Conservation (phyloP, 2,329 filamentous ascomycete species). For the Rhexocercosporidium sp. region DNA sequence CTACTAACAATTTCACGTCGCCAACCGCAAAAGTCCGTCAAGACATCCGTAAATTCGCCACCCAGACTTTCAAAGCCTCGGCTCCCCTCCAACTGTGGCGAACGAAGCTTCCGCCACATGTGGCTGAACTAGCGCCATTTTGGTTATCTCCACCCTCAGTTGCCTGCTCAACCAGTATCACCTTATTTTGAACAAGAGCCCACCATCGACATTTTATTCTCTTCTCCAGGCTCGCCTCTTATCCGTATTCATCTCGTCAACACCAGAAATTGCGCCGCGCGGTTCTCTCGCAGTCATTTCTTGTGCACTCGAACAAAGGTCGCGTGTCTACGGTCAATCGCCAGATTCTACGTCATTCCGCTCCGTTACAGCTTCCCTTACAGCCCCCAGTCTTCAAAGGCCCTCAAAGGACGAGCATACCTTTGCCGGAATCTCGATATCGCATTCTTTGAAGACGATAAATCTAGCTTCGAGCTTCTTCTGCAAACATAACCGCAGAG, state of each 20-base stretch:
- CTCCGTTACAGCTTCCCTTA: not conserved
- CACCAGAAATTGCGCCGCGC: not conserved
- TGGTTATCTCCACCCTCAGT: conserved; percentile 13
- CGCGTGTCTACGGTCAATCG: conserved; percentile 4
- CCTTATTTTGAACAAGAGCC: conserved; percentile 17
- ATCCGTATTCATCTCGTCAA: not conserved
- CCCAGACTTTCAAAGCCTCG: not conserved
- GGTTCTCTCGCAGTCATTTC: not conserved
- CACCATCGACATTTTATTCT: conserved; percentile 3
- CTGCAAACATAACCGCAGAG: conserved; percentile 15
- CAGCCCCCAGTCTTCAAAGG: not conserved
- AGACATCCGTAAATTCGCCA: too few species aligned
- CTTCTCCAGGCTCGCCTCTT: not conserved
- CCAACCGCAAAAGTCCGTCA: too few species aligned
- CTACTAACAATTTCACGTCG: too few species aligned
- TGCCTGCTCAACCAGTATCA: conserved; percentile 11
- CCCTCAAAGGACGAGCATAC: not conserved
- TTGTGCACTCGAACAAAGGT: not conserved
- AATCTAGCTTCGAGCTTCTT: not conserved
- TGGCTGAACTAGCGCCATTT: not conserved
- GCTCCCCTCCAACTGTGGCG: conserved; percentile 17
- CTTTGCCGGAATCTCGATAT: not conserved
- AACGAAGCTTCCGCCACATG: conserved; percentile 13
- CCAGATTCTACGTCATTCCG: conserved; percentile 20
- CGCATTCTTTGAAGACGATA: not conserved